Conservation (phyloP, 2,329 filamentous ascomycete species). For the Setomelanomma holmii region DNA sequence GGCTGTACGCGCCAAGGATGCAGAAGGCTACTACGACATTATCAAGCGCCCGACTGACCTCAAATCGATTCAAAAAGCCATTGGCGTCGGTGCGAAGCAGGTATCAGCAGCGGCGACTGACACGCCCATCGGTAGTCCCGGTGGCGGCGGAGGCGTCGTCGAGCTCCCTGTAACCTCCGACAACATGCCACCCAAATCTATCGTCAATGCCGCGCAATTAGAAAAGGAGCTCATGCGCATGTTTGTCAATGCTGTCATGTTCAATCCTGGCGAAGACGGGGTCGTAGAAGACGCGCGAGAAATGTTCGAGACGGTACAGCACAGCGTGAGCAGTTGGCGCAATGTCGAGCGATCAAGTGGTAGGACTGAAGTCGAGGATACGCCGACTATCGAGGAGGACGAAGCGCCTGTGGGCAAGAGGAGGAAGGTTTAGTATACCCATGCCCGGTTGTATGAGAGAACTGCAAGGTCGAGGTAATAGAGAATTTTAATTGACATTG, state of each 20-base stretch:
- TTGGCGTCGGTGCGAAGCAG: conserved; percentile 62
- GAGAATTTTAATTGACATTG: conserved; percentile 1
- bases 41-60: conserved; percentile 61
- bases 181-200: conserved; percentile 82
- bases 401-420: conserved; percentile 34
- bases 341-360: conserved; percentile 65
- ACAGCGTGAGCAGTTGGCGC: conserved; percentile 76
- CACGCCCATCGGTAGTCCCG: conserved; percentile 66
- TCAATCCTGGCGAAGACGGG: conserved; percentile 89
- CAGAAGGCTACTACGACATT: conserved; percentile 60
- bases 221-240: conserved; percentile 94
- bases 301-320: conserved; percentile 89
- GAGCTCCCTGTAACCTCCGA: conserved; percentile 73
- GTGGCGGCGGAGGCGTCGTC: conserved; percentile 56
- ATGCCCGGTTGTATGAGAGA: not conserved
- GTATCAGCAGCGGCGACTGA: conserved; percentile 61
- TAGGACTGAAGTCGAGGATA: conserved; percentile 39
- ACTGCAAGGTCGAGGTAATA: not conserved
- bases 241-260: conserved; percentile 99
- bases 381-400: conserved; percentile 34
- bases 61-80: conserved; percentile 58
- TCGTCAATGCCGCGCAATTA: conserved; percentile 91
- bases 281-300: conserved; percentile 86
- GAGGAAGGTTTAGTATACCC: conserved; percentile 36
- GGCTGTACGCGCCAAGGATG: conserved; percentile 58